Base-by-base conservation (phyloP, 176 grass and related monocot species). In the Ensete ventricosum region DNA sequence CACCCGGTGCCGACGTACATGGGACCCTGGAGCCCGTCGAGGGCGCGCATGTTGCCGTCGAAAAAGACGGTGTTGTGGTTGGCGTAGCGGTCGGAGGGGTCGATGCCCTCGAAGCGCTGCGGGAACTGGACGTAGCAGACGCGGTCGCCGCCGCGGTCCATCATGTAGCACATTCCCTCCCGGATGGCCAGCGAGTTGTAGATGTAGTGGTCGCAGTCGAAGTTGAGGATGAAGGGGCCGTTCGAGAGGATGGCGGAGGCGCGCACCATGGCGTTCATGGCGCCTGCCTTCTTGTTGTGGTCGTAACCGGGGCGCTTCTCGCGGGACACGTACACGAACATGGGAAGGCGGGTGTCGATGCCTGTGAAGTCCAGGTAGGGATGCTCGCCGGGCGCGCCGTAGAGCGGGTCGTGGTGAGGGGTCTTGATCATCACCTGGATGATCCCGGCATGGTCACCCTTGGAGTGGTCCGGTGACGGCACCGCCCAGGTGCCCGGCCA, bases 171-270 rank as follows among this genome's bases (percentile, higher is more conserved):
- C 86, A 87, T 91, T 27, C 86, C 89, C 76, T 91, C 89, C 24
- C 90, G 81, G 73, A 96, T 84, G 1, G 93, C 93, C 21, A 71
- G 48, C 48, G 81, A 88, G 81, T 96, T 96, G 81, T 96, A 90
- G 52, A 96, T 85, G 81, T 96, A 96, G 89, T 96, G 93, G 75
- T 96, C 93, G 82, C 93, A 92, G 78, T 96, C 93, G 82, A 96
- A 92, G 90, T 96, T 96, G 83, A 96, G 81, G 72, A 96, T 83
- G 82, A 96, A 96, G n/a, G 93, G 83, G 1, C 90, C 93, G 23
- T 96, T 96, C 53, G 93, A 96, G 7, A 96, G 84, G 75, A 98
- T 73, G 1, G 90, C 94, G 10, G 94, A 93, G 66, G 94, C 87
- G 53, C 90, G 88, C 20, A 98, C 90, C 79, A 93, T 77, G 53